Base-by-base conservation (phyloP, 2,329 filamentous ascomycete genomes). In the Setomelanomma holmii region DNA sequence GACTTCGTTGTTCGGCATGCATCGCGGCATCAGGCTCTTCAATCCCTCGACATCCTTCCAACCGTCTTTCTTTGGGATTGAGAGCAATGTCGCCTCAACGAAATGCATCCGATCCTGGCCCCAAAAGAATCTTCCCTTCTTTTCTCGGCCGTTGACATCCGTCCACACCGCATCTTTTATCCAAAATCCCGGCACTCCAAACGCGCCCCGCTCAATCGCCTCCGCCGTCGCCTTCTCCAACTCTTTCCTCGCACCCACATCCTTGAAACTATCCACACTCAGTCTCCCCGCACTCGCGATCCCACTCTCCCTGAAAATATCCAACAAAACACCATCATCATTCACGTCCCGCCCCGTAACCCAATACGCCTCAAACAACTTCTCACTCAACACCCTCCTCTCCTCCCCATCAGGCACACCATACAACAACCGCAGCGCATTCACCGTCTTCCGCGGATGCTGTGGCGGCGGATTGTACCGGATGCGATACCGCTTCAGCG, bases 81-180 rank as follows among this genome's bases (percentile, higher is more conserved):
- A 59, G 11, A 60, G 30, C 4, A 73, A 42, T 3, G 62, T 55
- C 1, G 68, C 71, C 40, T 74, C 71, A 2, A 73, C 71, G 35
- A 74, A 72, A 42, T 73, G 69, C 69, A 74, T 73, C 0, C 68
- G 63, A 55, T 73, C 71, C 45, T 74, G 71, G 1, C 71, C 71
- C 71, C 69, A 74, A 21, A 64, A 73, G 41, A 69, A 71, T 7
- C 71, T 49, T 0, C 69, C 70, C 4, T 17, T 41, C 5, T 35
- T 50, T 27, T 49, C 33, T 4, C 60, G 41, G 1, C 62, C 61
- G 8, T 39, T 40, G 11, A 55, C 46, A 34, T 66, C 59, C 4
- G 47, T 57, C 61, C 63, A 71, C 7, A 5, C 16, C 4, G 51
- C 67, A 12, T 58, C 53, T 0, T 64, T 64, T 4, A 74, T 61